phyloP scores from a whole-genome alignment of 805 yeast genomes.

The Danielia oregonensis region DNA sequence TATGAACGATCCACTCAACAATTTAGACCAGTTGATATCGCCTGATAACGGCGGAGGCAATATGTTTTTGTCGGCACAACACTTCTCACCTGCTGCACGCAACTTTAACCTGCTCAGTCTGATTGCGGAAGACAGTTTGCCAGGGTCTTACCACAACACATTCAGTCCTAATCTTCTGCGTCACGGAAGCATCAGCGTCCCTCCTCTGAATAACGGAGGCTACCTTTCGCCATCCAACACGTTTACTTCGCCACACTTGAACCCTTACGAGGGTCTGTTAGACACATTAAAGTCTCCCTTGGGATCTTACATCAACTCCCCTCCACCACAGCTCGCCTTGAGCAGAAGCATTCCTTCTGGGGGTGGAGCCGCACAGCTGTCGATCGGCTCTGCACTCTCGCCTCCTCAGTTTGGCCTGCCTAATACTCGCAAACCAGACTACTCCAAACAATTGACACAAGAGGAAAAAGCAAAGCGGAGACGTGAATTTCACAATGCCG shows the following conservation, averaged over 20 bases:
- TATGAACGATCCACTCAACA: slow-evolving; percentile 12
- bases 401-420: slow-evolving; percentile 16
- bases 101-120: slow-evolving; percentile 27
- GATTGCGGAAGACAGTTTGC: slow-evolving; percentile 28
- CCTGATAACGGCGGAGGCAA: slow-evolving; percentile 21
- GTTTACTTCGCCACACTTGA: slow-evolving; percentile 30
- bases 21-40: slow-evolving; percentile 36
- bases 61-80: slow-evolving; percentile 33
- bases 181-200: slow-evolving; percentile 30
- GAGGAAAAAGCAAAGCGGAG: slow-evolving; percentile 75
- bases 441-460: slow-evolving; percentile 42
- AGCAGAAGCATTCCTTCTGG: slow-evolving; percentile 24
- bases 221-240: slow-evolving; percentile 33
- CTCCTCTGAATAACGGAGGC: slow-evolving; percentile 23
- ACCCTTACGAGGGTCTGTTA: slow-evolving; percentile 25
- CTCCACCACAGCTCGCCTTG: slow-evolving; percentile 24
- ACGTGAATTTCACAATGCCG: slow-evolving; percentile 90
- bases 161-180: slow-evolving; percentile 30
- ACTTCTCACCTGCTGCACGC: slow-evolving; percentile 37
- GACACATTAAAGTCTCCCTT: slow-evolving; percentile 36
- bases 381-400: slow-evolving; percentile 18
- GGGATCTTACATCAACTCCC: slow-evolving; percentile 33
- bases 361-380: slow-evolving; percentile 5
- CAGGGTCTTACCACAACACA: slow-evolving; percentile 13
- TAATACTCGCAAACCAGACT: slow-evolving; percentile 6